Percentiles rank a stretch among this genome's conserved stretches.
Evolutionary conservation across 164 flowering plant genomes (phyloP).

Genomic region (Kingdonia uniflora): DNA sequence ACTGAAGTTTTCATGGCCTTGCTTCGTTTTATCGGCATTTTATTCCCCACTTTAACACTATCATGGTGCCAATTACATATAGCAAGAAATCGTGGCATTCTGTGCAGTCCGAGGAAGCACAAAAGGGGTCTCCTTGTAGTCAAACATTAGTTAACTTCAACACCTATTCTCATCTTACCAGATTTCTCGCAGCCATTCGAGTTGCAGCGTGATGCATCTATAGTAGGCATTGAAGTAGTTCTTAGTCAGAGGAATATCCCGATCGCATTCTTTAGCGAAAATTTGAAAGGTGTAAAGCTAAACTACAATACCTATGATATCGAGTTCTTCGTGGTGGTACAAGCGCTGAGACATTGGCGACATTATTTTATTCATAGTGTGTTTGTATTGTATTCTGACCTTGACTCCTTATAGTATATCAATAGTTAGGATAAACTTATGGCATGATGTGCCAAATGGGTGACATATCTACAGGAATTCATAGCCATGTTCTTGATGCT

Average conservation of each 20-base stretch:
- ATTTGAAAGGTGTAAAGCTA: background rate
- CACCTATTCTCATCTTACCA: background rate
- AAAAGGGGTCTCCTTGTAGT: background rate
- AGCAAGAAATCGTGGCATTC: background rate
- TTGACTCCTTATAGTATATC: background rate
- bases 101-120: background rate
- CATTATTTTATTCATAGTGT: conserved; percentile 1
- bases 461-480: too few species aligned
- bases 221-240: conserved; percentile 3
- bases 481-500: conserved; percentile 1
- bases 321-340: conserved; percentile 4
- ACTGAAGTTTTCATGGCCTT: background rate
- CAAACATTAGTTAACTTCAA: background rate
- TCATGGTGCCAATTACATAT: conserved; percentile 2
- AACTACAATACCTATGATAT: background rate
- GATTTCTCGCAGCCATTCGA: background rate
- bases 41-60: background rate
- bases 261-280: conserved; percentile 2
- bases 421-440: background rate
- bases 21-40: background rate
- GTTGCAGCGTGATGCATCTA: background rate
- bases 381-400: background rate
- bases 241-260: background rate
- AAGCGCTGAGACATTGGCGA: background rate
- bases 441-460: background rate